Base-by-base conservation (phyloP, 1,139 yeast species). In the Magnusiomyces clavatus region DNA sequence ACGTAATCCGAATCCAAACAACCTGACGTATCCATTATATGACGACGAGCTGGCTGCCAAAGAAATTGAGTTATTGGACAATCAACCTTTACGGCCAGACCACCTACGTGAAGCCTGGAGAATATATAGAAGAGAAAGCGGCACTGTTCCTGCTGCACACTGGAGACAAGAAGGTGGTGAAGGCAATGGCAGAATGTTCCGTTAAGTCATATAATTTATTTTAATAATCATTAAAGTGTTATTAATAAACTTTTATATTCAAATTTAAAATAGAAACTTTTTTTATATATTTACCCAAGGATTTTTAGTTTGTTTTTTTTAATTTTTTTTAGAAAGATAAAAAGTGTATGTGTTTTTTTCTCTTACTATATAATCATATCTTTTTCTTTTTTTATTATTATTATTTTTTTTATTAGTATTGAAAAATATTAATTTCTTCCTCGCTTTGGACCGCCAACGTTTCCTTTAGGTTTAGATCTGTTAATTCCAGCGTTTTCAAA, bases 41-140 rank as follows among this genome's bases (percentile, higher is more conserved):
- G 67, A 65, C 46, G 64, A 62, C 1, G 67, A 69, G 39, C 67
- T 68, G 10, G 69, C 66, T 17, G 68, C 67, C 34, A 82, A 79
- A 56, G 68, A 68, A 6, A 36, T 44, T 5, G 47, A 44, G 35
- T 16, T 44, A 31, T 16, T 69, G 72, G 47, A 44, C 29, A 13
- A 39, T 16, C 74, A 76, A 43, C 96, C 96, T 0, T 67, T 90
- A 45, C 75, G 80, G 45, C 96, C 97, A 0, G 89, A 86, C 58
- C 95, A 90, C 64, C 75, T 90, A 43, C 71, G 95, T 46, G 96
- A 88, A 62, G 97, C 97, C 0, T 86, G 95, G 89, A 72, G 95
- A 57, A 65, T 86, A 50, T 83, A 81, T 60, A 78, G 79, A 57
- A 58, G 75, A 46, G 95, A 88, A 60, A 79, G 77, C 51, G 82